phyloP scores from a whole-genome alignment of 805 yeast species.

The Kluyveromyces dobzhanskii region DNA sequence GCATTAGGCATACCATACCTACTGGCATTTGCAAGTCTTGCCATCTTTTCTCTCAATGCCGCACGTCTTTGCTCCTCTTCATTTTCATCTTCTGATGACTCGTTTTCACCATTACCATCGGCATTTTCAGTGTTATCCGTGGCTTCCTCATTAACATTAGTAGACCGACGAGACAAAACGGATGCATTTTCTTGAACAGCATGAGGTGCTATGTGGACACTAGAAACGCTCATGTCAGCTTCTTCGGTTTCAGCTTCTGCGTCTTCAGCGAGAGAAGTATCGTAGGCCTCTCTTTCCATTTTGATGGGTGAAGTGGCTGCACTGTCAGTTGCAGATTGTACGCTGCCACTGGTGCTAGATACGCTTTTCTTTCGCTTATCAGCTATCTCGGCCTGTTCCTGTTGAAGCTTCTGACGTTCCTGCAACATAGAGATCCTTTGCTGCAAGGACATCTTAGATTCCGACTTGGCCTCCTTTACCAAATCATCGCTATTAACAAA shows the following conservation, averaged over 20 bases:
- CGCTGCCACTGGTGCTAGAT: not conserved
- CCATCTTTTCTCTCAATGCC: slow-evolving; percentile 86
- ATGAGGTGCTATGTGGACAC: not conserved
- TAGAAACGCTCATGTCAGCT: not conserved
- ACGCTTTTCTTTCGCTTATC: slow-evolving; percentile 43
- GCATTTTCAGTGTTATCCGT: slow-evolving; percentile 28
- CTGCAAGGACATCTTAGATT: slow-evolving; percentile 72
- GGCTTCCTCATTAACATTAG: slow-evolving; percentile 19
- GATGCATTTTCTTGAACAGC: slow-evolving; percentile 10
- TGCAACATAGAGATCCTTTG: slow-evolving; percentile 83
- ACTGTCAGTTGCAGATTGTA: not conserved
- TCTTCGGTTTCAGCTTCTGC: not conserved
- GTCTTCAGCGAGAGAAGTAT: not conserved
- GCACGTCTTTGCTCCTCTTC: slow-evolving; percentile 70
- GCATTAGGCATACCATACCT: slow-evolving; percentile 51
- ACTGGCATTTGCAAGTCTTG: slow-evolving; percentile 81
- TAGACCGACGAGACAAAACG: slow-evolving; percentile 7
- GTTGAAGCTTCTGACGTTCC: slow-evolving; percentile 72
- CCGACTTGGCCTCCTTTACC: slow-evolving; percentile 11
- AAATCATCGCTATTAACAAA: not conserved
- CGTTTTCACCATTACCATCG: slow-evolving; percentile 40
- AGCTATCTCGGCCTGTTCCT: slow-evolving; percentile 57
- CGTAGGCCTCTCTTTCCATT: not conserved
- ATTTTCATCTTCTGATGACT: slow-evolving; percentile 53
- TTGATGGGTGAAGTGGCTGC: not conserved